A percentile compares a stretch with the other conserved stretches of the same genome.
Evolutionary conservation across 805 yeast species (phyloP).

Genomic region (Schizosaccharomyces osmophilus): DNA sequence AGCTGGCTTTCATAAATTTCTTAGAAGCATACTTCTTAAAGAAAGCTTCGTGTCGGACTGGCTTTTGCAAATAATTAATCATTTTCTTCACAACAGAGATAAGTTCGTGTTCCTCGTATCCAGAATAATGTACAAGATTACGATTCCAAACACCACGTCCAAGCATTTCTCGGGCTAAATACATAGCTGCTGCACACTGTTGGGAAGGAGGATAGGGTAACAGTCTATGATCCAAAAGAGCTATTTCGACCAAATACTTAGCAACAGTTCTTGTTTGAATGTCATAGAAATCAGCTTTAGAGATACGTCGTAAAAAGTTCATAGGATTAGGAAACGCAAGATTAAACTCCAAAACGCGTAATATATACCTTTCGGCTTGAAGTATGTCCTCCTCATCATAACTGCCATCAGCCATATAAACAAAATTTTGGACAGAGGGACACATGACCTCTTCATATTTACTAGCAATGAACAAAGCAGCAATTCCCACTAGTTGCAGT

Average conservation of each 20-base stretch:
- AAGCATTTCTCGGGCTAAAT: slow-evolving; percentile 50
- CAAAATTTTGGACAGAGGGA: slow-evolving; percentile 75
- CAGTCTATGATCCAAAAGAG: slow-evolving; percentile 71
- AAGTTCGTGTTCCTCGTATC: slow-evolving; percentile 50
- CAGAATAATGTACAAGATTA: slow-evolving; percentile 71
- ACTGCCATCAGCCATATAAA: slow-evolving; percentile 77
- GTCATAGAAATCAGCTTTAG: slow-evolving; percentile 91
- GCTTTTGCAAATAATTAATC: slow-evolving; percentile 40
- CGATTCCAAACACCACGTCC: slow-evolving; percentile 34
- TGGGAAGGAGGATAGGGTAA: slow-evolving; percentile 79
- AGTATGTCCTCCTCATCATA: slow-evolving; percentile 60
- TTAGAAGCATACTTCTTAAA: slow-evolving; percentile 80
- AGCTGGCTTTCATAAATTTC: slow-evolving; percentile 42
- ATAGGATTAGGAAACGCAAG: slow-evolving; percentile 97
- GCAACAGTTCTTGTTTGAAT: slow-evolving; percentile 83
- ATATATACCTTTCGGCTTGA: slow-evolving; percentile 77
- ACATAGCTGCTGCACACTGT: slow-evolving; percentile 92
- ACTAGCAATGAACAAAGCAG: slow-evolving; percentile 81
- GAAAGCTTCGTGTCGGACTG: slow-evolving; percentile 75
- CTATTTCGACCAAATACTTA: slow-evolving; percentile 70
- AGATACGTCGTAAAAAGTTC: slow-evolving; percentile 78
- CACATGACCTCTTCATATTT: slow-evolving; percentile 91
- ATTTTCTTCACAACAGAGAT: slow-evolving; percentile 49
- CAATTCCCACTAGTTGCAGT: slow-evolving; percentile 85
- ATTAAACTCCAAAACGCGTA: slow-evolving; percentile 72